phyloP scores from a whole-genome alignment of 352 stramenopile genomes.

The Elongisporangium anandrum region DNA sequence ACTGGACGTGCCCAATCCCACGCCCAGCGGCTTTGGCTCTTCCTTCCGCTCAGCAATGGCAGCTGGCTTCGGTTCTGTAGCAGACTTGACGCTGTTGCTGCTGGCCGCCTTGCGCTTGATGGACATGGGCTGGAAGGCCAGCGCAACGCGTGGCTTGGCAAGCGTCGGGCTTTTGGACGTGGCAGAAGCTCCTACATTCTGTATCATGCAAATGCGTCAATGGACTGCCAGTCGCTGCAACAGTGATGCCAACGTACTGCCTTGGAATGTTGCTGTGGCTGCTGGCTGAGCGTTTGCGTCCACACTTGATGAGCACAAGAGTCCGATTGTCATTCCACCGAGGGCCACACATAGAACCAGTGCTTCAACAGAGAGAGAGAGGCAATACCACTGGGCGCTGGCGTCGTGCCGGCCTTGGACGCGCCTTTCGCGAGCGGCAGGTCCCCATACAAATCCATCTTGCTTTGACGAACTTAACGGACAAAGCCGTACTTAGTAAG shows the following conservation, averaged over 20 bases:
- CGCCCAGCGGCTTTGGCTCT: slow-evolving; percentile 1
- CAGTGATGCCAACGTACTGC: neutral
- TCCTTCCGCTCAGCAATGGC: neutral
- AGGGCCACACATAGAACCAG: neutral
- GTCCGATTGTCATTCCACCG: neutral
- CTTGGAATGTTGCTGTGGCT: neutral
- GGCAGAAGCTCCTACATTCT: neutral
- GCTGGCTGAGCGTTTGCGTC: slow-evolving; percentile 5
- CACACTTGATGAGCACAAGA: slow-evolving; percentile 34
- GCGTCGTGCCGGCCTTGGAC: slow-evolving; percentile 20
- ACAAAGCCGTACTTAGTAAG: neutral
- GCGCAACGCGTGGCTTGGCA: neutral
- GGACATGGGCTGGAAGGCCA: neutral
- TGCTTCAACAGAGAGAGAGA: neutral
- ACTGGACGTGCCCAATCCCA: slow-evolving; percentile 34
- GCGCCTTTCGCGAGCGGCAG: slow-evolving; percentile 65
- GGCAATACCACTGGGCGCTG: neutral
- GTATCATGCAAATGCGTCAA: neutral
- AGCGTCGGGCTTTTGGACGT: neutral
- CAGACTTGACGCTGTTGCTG: slow-evolving; percentile 1
- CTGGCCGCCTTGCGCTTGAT: neutral
- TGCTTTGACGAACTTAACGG: neutral
- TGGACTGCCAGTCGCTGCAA: too few relatives aligned
- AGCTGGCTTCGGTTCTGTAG: neutral
- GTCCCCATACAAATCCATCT: slow-evolving; percentile 80